These are phyloP conservation scores for Aspergillus nanangensis DNA, from an alignment of 495 filamentous ascomycete species.

Conservation along the genomic window DNA sequence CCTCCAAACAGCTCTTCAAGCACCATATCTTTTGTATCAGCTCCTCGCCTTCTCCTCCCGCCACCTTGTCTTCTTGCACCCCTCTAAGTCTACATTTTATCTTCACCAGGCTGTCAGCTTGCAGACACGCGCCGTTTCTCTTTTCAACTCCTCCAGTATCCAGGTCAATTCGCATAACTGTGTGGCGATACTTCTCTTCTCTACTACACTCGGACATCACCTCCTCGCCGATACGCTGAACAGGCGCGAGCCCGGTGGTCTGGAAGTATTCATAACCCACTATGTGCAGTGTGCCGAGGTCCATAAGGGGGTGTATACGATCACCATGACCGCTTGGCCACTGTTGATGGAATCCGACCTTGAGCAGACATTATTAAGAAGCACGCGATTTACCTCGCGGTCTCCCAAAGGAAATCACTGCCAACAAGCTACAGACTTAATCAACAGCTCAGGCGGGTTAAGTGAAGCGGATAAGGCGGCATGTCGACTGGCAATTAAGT, in stretches of 20 bases:
- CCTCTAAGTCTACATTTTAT: conserved; percentile 24
- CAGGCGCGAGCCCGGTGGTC: neutral
- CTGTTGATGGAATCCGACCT: conserved; percentile 11
- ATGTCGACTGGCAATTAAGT: conserved; percentile 11
- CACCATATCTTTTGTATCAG: conserved; percentile 38
- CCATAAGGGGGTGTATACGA: conserved; percentile 32
- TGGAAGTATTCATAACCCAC: conserved; percentile 19
- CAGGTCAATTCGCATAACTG: conserved; percentile 5
- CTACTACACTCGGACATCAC: conserved; percentile 2
- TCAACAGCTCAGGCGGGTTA: neutral
- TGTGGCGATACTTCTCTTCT: conserved; percentile 4
- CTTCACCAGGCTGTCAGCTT: conserved; percentile 38
- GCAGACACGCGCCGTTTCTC: conserved; percentile 35
- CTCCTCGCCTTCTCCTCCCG: conserved; percentile 38
- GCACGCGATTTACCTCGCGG: conserved; percentile 20
- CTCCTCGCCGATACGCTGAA: conserved; percentile 5
- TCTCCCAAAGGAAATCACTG: neutral
- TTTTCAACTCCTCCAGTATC: conserved; percentile 35
- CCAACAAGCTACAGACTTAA: neutral
- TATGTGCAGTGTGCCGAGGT: conserved; percentile 32
- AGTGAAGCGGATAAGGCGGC: conserved; percentile 19
- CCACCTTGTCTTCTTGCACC: conserved; percentile 32
- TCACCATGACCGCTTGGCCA: conserved; percentile 21
- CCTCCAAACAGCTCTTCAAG: conserved; percentile 8
- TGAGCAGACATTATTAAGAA: conserved; percentile 12